Base-by-base conservation (phyloP, 129 eudicot genomes). In the Smallanthus sonchifolius region DNA sequence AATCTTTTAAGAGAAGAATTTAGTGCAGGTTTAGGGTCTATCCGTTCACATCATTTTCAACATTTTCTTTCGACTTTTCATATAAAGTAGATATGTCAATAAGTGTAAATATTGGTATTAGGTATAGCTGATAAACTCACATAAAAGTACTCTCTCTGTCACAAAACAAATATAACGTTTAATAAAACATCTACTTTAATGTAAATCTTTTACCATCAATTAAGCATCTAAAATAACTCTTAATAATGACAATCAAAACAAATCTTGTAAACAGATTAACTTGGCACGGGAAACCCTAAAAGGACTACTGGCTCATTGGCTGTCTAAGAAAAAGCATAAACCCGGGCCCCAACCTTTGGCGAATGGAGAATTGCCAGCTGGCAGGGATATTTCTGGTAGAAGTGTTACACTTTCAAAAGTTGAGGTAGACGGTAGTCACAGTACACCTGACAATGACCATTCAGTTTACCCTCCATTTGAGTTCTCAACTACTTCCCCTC, bases 261-360 rank as follows among this genome's bases (percentile, higher is more conserved):
- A 28, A 54, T 54, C 14, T 4, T 57, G 35, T 70, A 40, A 65
- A 70, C 81, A 95, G 99, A 82, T 95, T 70, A 95, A 91, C 85
- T 83, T 95, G 82, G 99, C 99, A 47, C 89, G 97, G 67, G 99
- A 95, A 81, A 95, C 97, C 79, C 96, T 95, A 20, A 95, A 95
- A 82, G 99, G 99, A 39, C 82, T 95, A 54, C 80, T 95, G 83
- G 85, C 85, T 62, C 92, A 91, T 77, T 95, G 99, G 97, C 83
- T 87, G 42, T 79, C 87, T 20, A 91, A 87, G 84, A 87, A 89
- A 81, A 91, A 76, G 78, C 96, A 87, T 55, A 95, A 88, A 77
- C 65, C 36, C 68, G 99, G 97, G 80, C 79, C 95, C 67, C 91
- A 85, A 73, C 67, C 67, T 61, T 32, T 61, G 40, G 67, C 20